Percentiles rank a stretch among this genome's conserved stretches.
Conservation (phyloP, 2,329 filamentous ascomycete species). For the Diaporthe ilicicola region DNA sequence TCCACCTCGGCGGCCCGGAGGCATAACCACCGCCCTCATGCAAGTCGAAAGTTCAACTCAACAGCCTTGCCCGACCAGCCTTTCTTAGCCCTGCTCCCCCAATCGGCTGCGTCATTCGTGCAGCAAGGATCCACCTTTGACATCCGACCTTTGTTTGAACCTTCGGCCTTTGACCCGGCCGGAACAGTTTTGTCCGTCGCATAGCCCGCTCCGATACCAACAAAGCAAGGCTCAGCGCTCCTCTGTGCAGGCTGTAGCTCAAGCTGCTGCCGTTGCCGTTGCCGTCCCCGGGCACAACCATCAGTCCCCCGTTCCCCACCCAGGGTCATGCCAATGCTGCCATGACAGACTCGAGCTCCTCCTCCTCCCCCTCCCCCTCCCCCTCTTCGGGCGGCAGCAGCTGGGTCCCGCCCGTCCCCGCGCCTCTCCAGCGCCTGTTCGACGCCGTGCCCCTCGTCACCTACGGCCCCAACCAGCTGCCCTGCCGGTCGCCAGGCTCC, state of each 20-base stretch:
- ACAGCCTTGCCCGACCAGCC: neutral
- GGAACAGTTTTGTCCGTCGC: slow-evolving; percentile 14
- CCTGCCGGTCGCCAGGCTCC: slow-evolving; percentile 63
- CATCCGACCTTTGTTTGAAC: neutral
- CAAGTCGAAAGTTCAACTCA: neutral
- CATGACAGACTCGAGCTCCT: slow-evolving; percentile 26
- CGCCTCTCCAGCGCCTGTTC: slow-evolving; percentile 83
- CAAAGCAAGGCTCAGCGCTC: neutral
- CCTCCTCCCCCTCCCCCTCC: slow-evolving; percentile 5
- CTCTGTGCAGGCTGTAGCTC: neutral
- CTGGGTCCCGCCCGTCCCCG: slow-evolving; percentile 67
- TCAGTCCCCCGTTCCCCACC: neutral
- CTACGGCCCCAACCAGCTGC: slow-evolving; percentile 79
- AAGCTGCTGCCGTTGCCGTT: neutral
- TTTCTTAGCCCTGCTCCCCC: neutral
- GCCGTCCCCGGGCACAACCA: neutral
- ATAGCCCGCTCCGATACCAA: slow-evolving; percentile 3
- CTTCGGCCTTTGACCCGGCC: neutral
- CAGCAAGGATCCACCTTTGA: slow-evolving; percentile 3
- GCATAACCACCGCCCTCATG: neutral
- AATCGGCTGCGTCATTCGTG: neutral
- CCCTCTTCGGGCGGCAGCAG: slow-evolving; percentile 32
- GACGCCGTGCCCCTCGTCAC: slow-evolving; percentile 81
- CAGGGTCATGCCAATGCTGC: slow-evolving; percentile 7
- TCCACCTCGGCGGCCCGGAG: neutral